phyloP scores from a whole-genome alignment of 169 alveolate genomes.

The Cryptosporidium parvum region DNA sequence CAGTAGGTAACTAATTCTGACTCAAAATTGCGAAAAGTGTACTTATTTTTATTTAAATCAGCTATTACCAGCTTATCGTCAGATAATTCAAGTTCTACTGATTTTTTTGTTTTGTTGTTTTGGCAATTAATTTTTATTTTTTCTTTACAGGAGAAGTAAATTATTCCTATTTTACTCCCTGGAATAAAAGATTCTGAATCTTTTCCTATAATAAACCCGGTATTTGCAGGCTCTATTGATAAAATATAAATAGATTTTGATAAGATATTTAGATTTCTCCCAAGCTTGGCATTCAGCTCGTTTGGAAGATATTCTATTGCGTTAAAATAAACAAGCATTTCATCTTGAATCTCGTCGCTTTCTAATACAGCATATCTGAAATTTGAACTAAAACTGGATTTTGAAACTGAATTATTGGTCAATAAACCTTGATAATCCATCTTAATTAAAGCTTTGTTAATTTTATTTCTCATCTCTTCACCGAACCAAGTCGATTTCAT shows the following conservation, averaged over 20 bases:
- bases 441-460: background rate
- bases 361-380: conserved; percentile 25
- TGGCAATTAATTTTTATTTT: conserved; percentile 4
- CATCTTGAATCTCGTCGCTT: conserved; percentile 33
- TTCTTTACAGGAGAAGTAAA: conserved; percentile 35
- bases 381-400: background rate
- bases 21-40: conserved; percentile 7
- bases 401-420: background rate
- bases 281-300: conserved; percentile 52
- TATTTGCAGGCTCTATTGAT: conserved; percentile 20
- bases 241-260: conserved; percentile 21
- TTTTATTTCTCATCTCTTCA: conserved; percentile 19
- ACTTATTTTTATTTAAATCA: conserved; percentile 39
- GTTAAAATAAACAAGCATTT: conserved; percentile 21
- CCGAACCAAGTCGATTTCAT: conserved; percentile 41
- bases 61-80: conserved; percentile 34
- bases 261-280: background rate
- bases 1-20: conserved; percentile 50
- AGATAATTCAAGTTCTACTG: conserved; percentile 41
- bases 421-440: conserved; percentile 63
- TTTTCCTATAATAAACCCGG: conserved; percentile 5
- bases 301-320: conserved; percentile 20
- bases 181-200: conserved; percentile 36
- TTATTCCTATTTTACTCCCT: conserved; percentile 49
- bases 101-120: conserved; percentile 21